phyloP scores from a whole-genome alignment of 192 early-diverging fungal species.

The Backusella australiensis region DNA sequence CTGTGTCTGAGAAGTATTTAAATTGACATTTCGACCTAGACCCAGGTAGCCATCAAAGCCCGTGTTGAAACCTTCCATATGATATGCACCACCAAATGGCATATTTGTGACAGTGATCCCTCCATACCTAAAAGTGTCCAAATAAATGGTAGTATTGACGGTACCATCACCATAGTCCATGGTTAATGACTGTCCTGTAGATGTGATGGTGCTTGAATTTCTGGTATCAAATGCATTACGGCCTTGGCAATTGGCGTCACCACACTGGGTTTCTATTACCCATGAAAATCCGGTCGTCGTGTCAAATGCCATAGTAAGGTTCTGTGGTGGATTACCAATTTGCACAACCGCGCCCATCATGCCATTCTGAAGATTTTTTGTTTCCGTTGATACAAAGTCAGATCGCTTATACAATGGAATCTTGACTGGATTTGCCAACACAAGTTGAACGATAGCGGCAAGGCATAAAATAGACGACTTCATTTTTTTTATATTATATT shows the following conservation, averaged over 20 bases:
- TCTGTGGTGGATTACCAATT: constrained; percentile 86
- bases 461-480: constrained; percentile 26
- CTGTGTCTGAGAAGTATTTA: constrained; percentile 17
- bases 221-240: constrained; percentile 29
- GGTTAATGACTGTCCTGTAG: constrained; percentile 24
- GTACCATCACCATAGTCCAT: constrained; percentile 27
- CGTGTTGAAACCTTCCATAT: constrained; percentile 29
- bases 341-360: constrained; percentile 85
- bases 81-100: constrained; percentile 35
- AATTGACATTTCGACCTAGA: constrained; percentile 32
- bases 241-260: constrained; percentile 26
- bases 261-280: constrained; percentile 29
- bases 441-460: constrained; percentile 26
- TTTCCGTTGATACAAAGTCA: constrained; percentile 14
- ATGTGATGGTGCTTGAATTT: constrained; percentile 15
- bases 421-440: constrained; percentile 17
- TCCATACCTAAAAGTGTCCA: constrained; percentile 24
- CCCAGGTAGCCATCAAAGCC: constrained; percentile 38
- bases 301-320: constrained; percentile 90
- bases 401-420: constrained; percentile 31
- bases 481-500: constrained; percentile 11
- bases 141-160: constrained; percentile 25
- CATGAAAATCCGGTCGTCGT: constrained; percentile 50
- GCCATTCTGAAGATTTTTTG: constrained; percentile 26
- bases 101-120: constrained; percentile 25